A percentile compares a stretch with the other conserved stretches of the same genome.
phyloP scores from a whole-genome alignment of 169 alveolate species.

The Plasmodium berghei region DNA sequence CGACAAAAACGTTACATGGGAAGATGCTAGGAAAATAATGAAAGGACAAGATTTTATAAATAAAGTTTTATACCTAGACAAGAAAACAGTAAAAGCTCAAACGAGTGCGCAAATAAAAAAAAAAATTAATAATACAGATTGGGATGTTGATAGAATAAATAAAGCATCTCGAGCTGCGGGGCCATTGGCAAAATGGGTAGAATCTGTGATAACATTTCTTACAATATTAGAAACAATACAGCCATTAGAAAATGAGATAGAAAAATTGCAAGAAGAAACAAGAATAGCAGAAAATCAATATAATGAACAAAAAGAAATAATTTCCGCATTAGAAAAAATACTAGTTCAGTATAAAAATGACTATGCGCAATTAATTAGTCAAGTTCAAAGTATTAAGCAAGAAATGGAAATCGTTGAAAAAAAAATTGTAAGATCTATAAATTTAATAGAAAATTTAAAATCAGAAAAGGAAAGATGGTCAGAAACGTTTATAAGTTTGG shows the following conservation, averaged over 20 bases:
- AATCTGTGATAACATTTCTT: slow-evolving; percentile 90
- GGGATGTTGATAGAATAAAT: slow-evolving; percentile 94
- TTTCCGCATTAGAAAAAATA: slow-evolving; percentile 89
- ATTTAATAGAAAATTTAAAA: slow-evolving; percentile 88
- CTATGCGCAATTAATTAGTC: slow-evolving; percentile 94
- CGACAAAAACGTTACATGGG: slow-evolving; percentile 94
- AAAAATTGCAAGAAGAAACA: slow-evolving; percentile 90
- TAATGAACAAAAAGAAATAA: slow-evolving; percentile 86
- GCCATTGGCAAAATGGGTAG: slow-evolving; percentile 97
- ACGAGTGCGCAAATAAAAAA: slow-evolving; percentile 84
- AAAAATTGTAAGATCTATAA: slow-evolving; percentile 93
- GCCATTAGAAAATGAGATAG: slow-evolving; percentile 96
- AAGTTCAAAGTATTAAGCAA: slow-evolving; percentile 92
- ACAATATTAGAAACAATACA: slow-evolving; percentile 93
- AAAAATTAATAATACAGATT: slow-evolving; percentile 89
- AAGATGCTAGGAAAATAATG: slow-evolving; percentile 91
- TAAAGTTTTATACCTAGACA: slow-evolving; percentile 90
- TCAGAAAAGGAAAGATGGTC: slow-evolving; percentile 96
- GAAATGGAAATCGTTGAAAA: slow-evolving; percentile 94
- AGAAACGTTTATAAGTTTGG: slow-evolving; percentile 86
- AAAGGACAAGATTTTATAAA: slow-evolving; percentile 93
- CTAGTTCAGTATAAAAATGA: slow-evolving; percentile 93
- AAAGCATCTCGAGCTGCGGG: slow-evolving; percentile 98
- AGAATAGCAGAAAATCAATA: slow-evolving; percentile 89
- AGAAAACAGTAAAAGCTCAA: slow-evolving; percentile 87